These are phyloP conservation scores for Starmera stellimalicola DNA, from an alignment of 1,139 yeast species.

Conservation along the genomic window DNA sequence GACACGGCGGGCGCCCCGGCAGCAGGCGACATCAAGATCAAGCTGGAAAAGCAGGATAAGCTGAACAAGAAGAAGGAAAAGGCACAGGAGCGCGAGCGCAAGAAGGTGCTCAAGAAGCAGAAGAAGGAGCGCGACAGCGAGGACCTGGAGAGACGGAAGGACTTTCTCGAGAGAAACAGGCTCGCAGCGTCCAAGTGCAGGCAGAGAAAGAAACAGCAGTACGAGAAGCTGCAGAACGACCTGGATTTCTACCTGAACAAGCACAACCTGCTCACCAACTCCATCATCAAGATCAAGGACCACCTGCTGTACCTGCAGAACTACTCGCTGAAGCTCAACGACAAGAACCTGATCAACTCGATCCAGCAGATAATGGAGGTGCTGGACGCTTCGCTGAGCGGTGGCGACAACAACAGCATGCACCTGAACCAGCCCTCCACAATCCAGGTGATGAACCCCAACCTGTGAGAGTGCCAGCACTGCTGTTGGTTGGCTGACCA, in stretches of 20 bases:
- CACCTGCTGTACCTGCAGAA: slow-evolving; percentile 45
- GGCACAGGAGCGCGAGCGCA: slow-evolving; percentile 2
- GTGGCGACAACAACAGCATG: too few relatives aligned
- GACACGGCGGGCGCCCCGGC: too few relatives aligned
- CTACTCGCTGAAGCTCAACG: slow-evolving; percentile 23
- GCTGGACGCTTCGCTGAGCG: too few relatives aligned
- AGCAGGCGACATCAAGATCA: too few relatives aligned
- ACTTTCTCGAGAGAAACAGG: slow-evolving; percentile 82
- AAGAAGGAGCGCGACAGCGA: slow-evolving; percentile 17
- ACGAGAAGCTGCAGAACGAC: slow-evolving; percentile 76
- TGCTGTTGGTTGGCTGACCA: too few relatives aligned
- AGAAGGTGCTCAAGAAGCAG: slow-evolving; percentile 2
- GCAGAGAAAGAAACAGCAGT: slow-evolving; percentile 85
- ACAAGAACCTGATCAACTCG: too few relatives aligned
- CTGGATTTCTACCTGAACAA: slow-evolving; percentile 59
- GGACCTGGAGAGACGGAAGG: slow-evolving; percentile 64
- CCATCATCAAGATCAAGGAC: slow-evolving; percentile 47
- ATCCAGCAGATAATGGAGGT: too few relatives aligned
- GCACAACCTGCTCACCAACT: slow-evolving; percentile 56
- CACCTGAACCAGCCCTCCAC: too few relatives aligned
- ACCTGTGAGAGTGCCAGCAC: too few relatives aligned
- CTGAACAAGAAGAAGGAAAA: slow-evolving; percentile 7
- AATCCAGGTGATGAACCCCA: too few relatives aligned
- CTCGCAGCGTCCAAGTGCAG: slow-evolving; percentile 96
- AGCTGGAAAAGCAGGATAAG: slow-evolving; percentile 4